phyloP scores from a whole-genome alignment of 208 protist species.

The Crithidia fasciculata region DNA sequence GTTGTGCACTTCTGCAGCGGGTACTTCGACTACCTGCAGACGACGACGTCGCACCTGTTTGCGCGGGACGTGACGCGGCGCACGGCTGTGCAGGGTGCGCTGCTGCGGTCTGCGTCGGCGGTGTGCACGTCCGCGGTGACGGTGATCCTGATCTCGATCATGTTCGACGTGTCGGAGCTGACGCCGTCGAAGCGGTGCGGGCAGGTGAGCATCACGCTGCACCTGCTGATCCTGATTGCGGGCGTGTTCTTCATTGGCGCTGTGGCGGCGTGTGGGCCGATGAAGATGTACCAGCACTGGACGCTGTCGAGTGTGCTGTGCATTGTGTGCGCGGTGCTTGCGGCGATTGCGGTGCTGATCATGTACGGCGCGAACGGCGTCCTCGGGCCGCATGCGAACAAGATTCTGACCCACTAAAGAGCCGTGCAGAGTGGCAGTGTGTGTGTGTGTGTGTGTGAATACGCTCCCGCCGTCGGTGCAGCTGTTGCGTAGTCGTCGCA shows the following conservation, averaged over 20 bases:
- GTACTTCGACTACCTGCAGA: constrained; percentile 73
- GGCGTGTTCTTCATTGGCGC: constrained; percentile 40
- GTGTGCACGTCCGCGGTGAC: constrained; percentile 38
- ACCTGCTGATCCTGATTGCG: constrained; percentile 45
- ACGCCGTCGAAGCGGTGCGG: constrained; percentile 37
- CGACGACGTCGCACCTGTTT: constrained; percentile 63
- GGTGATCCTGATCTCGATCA: constrained; percentile 40
- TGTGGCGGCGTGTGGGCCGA: constrained; percentile 39
- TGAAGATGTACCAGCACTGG: constrained; percentile 46
- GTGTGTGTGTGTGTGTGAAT: neutral
- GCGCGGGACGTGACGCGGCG: constrained; percentile 40
- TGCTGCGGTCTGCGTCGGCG: constrained; percentile 43
- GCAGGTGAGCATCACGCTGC: constrained; percentile 46
- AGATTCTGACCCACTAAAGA: constrained; percentile 18
- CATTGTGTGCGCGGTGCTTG: constrained; percentile 29
- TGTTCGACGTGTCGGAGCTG: constrained; percentile 46
- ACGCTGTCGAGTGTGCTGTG: constrained; percentile 40
- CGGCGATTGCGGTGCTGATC: constrained; percentile 30
- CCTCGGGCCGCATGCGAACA: constrained; percentile 21
- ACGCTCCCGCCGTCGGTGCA: no score
- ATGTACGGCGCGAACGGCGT: constrained; percentile 39
- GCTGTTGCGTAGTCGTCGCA: no score
- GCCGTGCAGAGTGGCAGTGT: neutral
- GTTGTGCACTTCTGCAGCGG: constrained; percentile 51
- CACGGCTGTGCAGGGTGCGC: constrained; percentile 39